These are phyloP conservation scores for Metschnikowia orientalis DNA, from an alignment of 805 yeast species.

Conservation along the genomic window DNA sequence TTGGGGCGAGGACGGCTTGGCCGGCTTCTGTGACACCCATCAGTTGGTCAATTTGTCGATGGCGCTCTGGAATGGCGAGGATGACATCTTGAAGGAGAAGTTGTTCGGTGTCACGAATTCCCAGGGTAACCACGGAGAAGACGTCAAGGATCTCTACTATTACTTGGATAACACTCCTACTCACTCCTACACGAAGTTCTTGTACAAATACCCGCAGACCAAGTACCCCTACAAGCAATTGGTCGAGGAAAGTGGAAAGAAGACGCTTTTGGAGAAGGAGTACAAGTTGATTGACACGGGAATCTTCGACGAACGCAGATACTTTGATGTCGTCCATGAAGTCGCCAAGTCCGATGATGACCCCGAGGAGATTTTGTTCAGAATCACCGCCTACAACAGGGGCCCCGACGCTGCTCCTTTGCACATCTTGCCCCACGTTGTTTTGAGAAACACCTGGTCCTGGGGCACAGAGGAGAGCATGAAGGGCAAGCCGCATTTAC, in stretches of 20 bases:
- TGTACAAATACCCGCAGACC: slow-evolving; percentile 88
- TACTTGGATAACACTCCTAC: slow-evolving; percentile 90
- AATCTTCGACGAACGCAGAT: slow-evolving; percentile 63
- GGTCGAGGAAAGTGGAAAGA: slow-evolving; percentile 58
- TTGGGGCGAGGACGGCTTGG: slow-evolving; percentile 96
- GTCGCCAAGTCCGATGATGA: slow-evolving; percentile 82
- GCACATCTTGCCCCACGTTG: slow-evolving; percentile 79
- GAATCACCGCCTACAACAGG: slow-evolving; percentile 85
- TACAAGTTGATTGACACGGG: slow-evolving; percentile 83
- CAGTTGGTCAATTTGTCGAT: slow-evolving; percentile 72
- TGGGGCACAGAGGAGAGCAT: slow-evolving; percentile 65
- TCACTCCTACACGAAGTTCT: slow-evolving; percentile 85
- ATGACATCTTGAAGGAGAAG: slow-evolving; percentile 78
- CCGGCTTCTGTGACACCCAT: slow-evolving; percentile 82
- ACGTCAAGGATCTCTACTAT: slow-evolving; percentile 80
- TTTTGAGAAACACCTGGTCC: slow-evolving; percentile 88
- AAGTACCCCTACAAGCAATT: slow-evolving; percentile 79
- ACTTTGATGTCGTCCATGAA: slow-evolving; percentile 85
- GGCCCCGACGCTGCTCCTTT: slow-evolving; percentile 82
- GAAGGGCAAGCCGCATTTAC: slow-evolving; percentile 46
- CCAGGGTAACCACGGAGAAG: slow-evolving; percentile 95
- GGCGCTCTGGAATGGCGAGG: slow-evolving; percentile 91
- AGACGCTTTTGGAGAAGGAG: slow-evolving; percentile 67
- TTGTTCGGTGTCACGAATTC: slow-evolving; percentile 86
- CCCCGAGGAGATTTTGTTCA: slow-evolving; percentile 73